Percentiles rank a stretch among this genome's conserved stretches.
Evolutionary conservation across 2,329 filamentous ascomycete genomes (phyloP).

Genomic region (Sclerotinia glacialis): DNA sequence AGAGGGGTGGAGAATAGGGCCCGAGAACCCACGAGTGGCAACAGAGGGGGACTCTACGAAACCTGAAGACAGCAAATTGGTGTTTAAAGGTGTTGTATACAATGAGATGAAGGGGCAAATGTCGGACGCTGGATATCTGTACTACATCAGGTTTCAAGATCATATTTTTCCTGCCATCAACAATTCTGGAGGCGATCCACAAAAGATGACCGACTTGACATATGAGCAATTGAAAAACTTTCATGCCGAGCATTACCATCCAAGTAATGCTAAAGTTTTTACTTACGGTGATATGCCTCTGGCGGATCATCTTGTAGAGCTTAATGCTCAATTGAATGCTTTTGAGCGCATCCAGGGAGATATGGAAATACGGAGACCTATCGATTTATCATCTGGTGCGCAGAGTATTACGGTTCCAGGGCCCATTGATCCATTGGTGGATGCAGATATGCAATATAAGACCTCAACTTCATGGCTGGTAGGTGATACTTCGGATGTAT

Average conservation of each 20-base stretch:
- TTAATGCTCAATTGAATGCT: conserved; percentile 68
- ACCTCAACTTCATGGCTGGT: conserved; percentile 92
- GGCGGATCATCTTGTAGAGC: conserved; percentile 72
- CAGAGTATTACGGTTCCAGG: conserved; percentile 70
- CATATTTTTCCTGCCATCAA: conserved; percentile 91
- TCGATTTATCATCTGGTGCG: conserved; percentile 66
- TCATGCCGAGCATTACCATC: conserved; percentile 91
- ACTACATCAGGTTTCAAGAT: conserved; percentile 93
- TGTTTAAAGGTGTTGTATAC: conserved; percentile 98
- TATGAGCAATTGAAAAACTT: conserved; percentile 86
- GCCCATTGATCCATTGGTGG: conserved; percentile 82
- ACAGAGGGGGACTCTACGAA: conserved; percentile 44
- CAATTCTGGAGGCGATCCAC: conserved; percentile 94
- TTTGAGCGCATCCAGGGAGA: conserved; percentile 73
- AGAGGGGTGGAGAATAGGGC: conserved; percentile 94
- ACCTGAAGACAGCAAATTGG: conserved; percentile 62
- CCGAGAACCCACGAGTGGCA: conserved; percentile 70
- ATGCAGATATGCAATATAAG: conserved; percentile 84
- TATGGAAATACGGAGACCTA: conserved; percentile 70
- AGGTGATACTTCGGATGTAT: conserved; percentile 74
- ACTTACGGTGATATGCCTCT: conserved; percentile 94
- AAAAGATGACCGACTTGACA: conserved; percentile 93
- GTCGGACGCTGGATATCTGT: conserved; percentile 94
- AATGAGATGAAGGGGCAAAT: conserved; percentile 99
- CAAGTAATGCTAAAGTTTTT: conserved; percentile 92